These are phyloP conservation scores for Sphagnum fallax DNA, from an alignment of 228 moss, liverwort and hornwort species.

Conservation along the genomic window DNA sequence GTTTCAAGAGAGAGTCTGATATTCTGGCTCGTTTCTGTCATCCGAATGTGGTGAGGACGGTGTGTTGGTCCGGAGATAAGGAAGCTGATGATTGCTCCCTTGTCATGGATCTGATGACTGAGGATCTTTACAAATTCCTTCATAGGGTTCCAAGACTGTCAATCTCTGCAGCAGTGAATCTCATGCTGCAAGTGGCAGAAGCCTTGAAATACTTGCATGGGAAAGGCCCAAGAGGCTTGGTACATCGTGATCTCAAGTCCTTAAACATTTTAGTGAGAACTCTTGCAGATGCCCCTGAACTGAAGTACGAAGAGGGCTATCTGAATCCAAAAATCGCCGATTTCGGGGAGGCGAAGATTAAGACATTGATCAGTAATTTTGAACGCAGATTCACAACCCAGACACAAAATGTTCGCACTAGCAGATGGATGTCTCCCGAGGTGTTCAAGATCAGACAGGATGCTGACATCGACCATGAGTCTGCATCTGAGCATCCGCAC, in stretches of 20 bases:
- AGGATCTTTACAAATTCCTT: not conserved
- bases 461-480: not conserved
- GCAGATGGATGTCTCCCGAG: slow-evolving; percentile 6
- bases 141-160: not conserved
- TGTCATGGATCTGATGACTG: slow-evolving; percentile 20
- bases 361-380: not conserved
- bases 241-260: slow-evolving; percentile 13
- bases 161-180: slow-evolving; percentile 1
- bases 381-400: too few relatives aligned
- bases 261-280: slow-evolving; percentile 8
- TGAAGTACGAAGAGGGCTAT: not conserved
- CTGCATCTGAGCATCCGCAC: not conserved
- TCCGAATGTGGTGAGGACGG: slow-evolving; percentile 8
- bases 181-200: slow-evolving; percentile 11
- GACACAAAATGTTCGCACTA: not conserved
- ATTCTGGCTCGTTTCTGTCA: slow-evolving; percentile 9
- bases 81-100: not conserved
- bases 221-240: not conserved
- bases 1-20: slow-evolving; percentile 5
- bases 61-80: slow-evolving; percentile 4
- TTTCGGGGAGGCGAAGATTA: slow-evolving; percentile 12
- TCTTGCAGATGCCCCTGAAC: not conserved
- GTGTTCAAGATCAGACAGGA: too few relatives aligned
- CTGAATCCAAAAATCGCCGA: slow-evolving; percentile 14
- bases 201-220: slow-evolving; percentile 12